These are phyloP conservation scores for Crassisporium funariophilum DNA, from an alignment of 768 basidiomycete species.

Conservation along the genomic window DNA sequence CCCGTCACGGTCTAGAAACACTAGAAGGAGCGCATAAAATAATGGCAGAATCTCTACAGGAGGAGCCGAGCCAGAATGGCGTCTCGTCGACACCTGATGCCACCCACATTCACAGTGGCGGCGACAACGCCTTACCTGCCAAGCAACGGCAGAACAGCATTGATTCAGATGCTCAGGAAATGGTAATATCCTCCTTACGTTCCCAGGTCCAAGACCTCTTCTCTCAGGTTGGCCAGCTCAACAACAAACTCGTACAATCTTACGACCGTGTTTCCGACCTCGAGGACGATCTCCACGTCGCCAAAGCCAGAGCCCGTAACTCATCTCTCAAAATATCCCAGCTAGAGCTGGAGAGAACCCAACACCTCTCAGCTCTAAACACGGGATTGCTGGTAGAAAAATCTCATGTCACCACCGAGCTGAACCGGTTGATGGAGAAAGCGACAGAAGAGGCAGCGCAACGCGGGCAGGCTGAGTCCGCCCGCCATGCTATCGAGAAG, in stretches of 20 bases:
- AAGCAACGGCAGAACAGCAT: conserved; percentile 24
- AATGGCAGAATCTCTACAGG: too few relatives aligned
- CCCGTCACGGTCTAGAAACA: not conserved
- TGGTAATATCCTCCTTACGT: conserved; percentile 81
- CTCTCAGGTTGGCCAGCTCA: conserved; percentile 88
- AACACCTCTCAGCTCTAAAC: conserved; percentile 88
- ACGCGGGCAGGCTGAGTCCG: conserved; percentile 87
- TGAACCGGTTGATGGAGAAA: conserved; percentile 91
- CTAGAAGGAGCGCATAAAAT: not conserved
- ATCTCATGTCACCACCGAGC: conserved; percentile 85
- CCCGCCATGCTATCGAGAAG: conserved; percentile 82
- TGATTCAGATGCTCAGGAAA: conserved; percentile 72
- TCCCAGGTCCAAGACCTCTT: conserved; percentile 84
- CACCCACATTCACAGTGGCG: not conserved
- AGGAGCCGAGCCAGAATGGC: conserved; percentile 3
- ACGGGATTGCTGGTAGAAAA: conserved; percentile 93
- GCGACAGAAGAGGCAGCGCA: conserved; percentile 94
- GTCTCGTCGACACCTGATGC: not conserved
- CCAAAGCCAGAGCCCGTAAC: conserved; percentile 57
- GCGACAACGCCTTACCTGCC: not conserved
- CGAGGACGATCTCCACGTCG: conserved; percentile 83
- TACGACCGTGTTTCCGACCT: conserved; percentile 92
- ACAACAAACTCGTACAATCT: conserved; percentile 88
- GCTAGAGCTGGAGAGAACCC: conserved; percentile 81
- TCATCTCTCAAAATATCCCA: conserved; percentile 70